Conservation (phyloP, 352 stramenopile species). For the Globisporangium camurandrum region DNA sequence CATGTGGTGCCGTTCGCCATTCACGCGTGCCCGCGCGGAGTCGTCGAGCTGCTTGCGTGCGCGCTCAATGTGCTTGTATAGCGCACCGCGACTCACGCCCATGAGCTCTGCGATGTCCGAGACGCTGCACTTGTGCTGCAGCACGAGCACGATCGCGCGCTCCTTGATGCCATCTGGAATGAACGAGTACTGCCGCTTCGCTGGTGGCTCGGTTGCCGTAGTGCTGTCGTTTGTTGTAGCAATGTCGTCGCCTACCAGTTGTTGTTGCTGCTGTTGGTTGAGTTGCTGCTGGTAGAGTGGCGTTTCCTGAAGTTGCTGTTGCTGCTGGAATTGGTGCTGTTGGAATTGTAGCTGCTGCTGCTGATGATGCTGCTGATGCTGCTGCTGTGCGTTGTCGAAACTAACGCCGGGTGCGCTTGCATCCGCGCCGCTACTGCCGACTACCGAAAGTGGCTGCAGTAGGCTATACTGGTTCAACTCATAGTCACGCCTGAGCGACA, state of each 20-base stretch:
- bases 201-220: neutral
- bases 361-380: neutral
- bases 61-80: conserved; percentile 9
- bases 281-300: too few species aligned
- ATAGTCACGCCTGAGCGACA: neutral
- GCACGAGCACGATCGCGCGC: conserved; percentile 8
- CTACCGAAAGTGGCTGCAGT: neutral
- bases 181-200: conserved; percentile 8
- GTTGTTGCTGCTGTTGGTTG: too few species aligned
- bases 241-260: too few species aligned
- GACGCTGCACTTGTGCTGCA: conserved; percentile 9
- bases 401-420: neutral
- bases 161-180: conserved; percentile 7
- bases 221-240: too few species aligned
- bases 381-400: neutral
- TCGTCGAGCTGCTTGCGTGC: conserved; percentile 8
- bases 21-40: neutral
- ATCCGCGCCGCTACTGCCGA: neutral
- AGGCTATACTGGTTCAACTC: conserved; percentile 4
- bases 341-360: too few species aligned
- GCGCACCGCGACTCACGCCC: conserved; percentile 6
- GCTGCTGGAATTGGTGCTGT: too few species aligned
- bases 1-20: neutral
- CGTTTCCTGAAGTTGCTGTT: too few species aligned
- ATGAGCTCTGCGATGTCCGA: conserved; percentile 7